phyloP scores from a whole-genome alignment of 208 protist species.

The Histomonas meleagridis region DNA sequence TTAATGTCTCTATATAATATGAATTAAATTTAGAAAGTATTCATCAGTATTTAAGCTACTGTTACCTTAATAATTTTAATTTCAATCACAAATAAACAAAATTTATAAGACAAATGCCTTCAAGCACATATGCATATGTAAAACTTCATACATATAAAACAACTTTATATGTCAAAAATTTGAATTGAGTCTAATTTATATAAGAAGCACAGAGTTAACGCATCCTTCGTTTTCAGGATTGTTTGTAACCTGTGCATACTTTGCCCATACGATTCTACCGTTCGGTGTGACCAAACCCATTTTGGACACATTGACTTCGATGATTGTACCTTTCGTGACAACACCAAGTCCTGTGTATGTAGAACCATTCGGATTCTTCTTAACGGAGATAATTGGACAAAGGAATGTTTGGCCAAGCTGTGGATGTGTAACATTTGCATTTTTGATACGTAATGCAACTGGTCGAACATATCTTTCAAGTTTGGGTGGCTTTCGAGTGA shows the following conservation, averaged over 20 bases:
- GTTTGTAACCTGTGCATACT: conserved; percentile 96
- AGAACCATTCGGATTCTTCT: conserved; percentile 94
- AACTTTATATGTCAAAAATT: no score
- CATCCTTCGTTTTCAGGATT: conserved; percentile 99
- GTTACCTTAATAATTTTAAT: no score
- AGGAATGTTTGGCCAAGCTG: conserved; percentile 97
- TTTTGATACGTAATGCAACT: conserved; percentile 88
- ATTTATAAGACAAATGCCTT: no score
- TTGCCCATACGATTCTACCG: conserved; percentile 93
- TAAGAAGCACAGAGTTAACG: conserved; percentile 97
- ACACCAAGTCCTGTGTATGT: conserved; percentile 97
- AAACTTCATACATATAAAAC: no score
- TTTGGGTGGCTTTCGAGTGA: conserved; percentile 98
- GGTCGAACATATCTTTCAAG: conserved; percentile 99
- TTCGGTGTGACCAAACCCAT: conserved; percentile 95
- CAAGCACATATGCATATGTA: no score
- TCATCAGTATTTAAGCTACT: no score
- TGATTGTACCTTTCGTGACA: conserved; percentile 98
- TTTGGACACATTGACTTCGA: conserved; percentile 99
- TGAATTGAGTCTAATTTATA: conserved; percentile 73
- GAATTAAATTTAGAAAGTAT: no score
- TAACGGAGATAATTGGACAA: conserved; percentile 93
- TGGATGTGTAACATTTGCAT: conserved; percentile 98
- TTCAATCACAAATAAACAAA: no score
- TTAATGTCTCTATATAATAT: no score